Conservation (phyloP, 1,139 yeast species). For the Yamadazyma conglobata region DNA sequence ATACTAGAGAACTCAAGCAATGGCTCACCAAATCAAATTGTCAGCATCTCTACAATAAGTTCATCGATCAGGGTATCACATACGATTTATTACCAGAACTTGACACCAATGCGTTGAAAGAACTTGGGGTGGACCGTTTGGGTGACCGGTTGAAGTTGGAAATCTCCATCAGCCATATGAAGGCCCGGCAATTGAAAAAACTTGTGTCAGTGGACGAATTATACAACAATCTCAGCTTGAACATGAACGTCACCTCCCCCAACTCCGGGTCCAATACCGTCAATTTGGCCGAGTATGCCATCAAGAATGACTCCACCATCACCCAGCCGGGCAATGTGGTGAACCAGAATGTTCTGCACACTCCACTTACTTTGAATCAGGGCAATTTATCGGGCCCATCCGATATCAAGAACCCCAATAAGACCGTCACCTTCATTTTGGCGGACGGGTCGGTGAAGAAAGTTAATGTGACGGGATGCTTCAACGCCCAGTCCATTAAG, state of each 20-base stretch:
- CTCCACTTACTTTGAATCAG: conserved; percentile 5
- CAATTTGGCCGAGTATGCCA: conserved; percentile 12
- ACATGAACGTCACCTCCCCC: conserved; percentile 11
- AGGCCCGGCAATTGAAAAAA: conserved; percentile 34
- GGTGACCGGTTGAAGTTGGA: conserved; percentile 79
- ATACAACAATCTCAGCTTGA: conserved; percentile 22
- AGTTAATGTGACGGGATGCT: conserved; percentile 76
- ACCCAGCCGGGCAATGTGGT: conserved; percentile 12
- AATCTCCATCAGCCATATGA: conserved; percentile 46
- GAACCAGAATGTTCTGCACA: conserved; percentile 5
- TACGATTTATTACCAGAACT: conserved; percentile 59
- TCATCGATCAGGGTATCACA: conserved; percentile 52
- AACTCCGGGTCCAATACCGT: conserved; percentile 6
- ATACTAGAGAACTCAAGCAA: conserved; percentile 25
- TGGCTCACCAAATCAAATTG: conserved; percentile 39
- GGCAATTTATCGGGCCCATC: conserved; percentile 3
- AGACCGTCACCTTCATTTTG: conserved; percentile 60
- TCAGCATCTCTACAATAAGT: conserved; percentile 33
- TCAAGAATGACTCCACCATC: conserved; percentile 15
- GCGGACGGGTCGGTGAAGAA: conserved; percentile 74
- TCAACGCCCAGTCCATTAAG: conserved; percentile 76
- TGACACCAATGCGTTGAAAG: conserved; percentile 66
- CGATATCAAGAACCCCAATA: conserved; percentile 34
- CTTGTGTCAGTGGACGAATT: conserved; percentile 31
- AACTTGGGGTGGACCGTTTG: conserved; percentile 69